Percentiles rank a stretch among this genome's conserved stretches.
phyloP scores from a whole-genome alignment of 176 grass and related monocot species.

The Ensete ventricosum region DNA sequence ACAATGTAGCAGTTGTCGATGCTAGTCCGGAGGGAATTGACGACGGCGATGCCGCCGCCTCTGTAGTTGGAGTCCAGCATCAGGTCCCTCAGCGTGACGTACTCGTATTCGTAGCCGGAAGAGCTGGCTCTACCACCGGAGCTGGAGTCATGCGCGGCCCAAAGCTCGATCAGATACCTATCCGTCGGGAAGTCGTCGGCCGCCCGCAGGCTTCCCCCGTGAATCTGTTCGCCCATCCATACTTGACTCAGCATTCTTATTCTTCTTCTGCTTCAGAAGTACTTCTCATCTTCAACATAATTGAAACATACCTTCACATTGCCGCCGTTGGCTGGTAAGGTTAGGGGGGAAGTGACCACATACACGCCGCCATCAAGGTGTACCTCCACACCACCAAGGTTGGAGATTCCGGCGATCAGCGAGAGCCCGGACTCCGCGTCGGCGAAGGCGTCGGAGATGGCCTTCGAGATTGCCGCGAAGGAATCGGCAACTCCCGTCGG shows the following conservation, averaged over 20 bases:
- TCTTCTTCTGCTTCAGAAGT: neutral
- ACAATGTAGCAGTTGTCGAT: conserved; percentile 40
- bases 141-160: conserved; percentile 7
- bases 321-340: conserved; percentile 61
- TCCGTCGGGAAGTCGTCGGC: conserved; percentile 13
- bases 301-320: conserved; percentile 51
- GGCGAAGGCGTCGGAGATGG: conserved; percentile 69
- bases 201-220: conserved; percentile 27
- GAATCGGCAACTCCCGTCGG: conserved; percentile 48
- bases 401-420: conserved; percentile 55
- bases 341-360: conserved; percentile 48
- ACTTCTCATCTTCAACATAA: neutral
- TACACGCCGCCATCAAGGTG: conserved; percentile 82
- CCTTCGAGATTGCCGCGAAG: conserved; percentile 54
- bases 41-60: conserved; percentile 28
- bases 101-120: conserved; percentile 24
- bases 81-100: conserved; percentile 30
- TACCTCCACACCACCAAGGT: conserved; percentile 76
- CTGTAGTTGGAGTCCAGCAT: conserved; percentile 33
- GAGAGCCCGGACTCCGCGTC: conserved; percentile 20
- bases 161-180: conserved; percentile 31
- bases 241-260: no score
- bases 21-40: conserved; percentile 27
- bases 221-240: conserved; percentile 16
- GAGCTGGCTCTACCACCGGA: neutral